Percentiles rank a stretch among this genome's conserved stretches.
phyloP scores from a whole-genome alignment of 805 yeast species.

The Komagataella pastoris region DNA sequence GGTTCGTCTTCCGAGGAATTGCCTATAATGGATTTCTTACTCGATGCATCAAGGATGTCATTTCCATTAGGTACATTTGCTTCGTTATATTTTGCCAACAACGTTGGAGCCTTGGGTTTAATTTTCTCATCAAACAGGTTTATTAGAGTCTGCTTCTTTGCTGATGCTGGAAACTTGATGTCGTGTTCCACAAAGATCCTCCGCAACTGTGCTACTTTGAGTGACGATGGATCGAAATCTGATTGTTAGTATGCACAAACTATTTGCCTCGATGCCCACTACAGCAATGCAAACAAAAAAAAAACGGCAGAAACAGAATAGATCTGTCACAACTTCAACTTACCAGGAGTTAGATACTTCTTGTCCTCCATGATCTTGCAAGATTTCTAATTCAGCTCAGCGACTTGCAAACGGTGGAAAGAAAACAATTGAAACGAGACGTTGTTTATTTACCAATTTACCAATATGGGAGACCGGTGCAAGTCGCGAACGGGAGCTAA shows the following conservation, averaged over 20 bases:
- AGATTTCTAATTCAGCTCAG: neutral
- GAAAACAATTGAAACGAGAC: neutral
- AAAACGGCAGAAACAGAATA: neutral
- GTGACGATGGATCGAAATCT: constrained; percentile 55
- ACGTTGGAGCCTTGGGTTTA: constrained; percentile 29
- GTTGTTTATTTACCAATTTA: neutral
- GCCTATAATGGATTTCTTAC: neutral
- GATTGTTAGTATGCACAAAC: constrained; percentile 11
- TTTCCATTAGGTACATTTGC: constrained; percentile 10
- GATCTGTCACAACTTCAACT: constrained; percentile 2
- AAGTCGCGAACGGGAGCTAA: neutral
- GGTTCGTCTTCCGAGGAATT: neutral
- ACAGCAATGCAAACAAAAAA: neutral
- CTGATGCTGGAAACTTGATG: constrained; percentile 45
- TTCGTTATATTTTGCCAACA: constrained; percentile 19
- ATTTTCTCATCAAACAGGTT: constrained; percentile 44
- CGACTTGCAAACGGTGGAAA: neutral
- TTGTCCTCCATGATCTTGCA: constrained; percentile 17
- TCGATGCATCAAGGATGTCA: constrained; percentile 10
- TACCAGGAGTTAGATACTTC: constrained; percentile 22
- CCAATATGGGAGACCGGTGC: neutral
- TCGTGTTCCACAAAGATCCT: constrained; percentile 48
- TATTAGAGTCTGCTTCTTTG: constrained; percentile 57
- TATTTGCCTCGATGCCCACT: constrained; percentile 5
- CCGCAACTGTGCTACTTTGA: constrained; percentile 61